These are phyloP conservation scores for Volvox africanus DNA, from an alignment of 139 green algal species.

Conservation along the genomic window DNA sequence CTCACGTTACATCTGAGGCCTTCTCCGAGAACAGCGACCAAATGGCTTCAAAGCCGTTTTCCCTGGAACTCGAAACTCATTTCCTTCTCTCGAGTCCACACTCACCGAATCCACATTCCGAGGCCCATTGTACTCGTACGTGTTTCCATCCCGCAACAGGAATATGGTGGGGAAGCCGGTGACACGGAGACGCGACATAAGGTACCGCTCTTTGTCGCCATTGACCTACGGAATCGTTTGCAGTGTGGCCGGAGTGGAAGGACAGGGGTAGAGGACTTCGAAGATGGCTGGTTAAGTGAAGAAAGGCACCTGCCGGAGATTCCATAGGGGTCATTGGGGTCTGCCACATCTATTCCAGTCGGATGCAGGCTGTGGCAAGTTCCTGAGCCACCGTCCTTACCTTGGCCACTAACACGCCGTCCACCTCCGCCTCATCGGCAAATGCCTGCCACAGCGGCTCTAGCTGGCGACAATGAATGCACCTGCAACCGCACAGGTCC, in stretches of 20 bases:
- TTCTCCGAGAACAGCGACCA: no score
- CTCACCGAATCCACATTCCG: conserved; percentile 21
- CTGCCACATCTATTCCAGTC: no score
- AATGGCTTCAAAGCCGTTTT: no score
- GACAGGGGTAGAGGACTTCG: no score
- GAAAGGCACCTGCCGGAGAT: no score
- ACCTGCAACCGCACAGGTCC: conserved; percentile 38
- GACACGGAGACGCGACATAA: conserved; percentile 56
- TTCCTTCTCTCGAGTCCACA: background rate
- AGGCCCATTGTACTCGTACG: conserved; percentile 54
- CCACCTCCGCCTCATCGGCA: conserved; percentile 46
- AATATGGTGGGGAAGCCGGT: conserved; percentile 57
- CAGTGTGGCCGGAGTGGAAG: no score
- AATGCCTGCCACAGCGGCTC: conserved; percentile 54
- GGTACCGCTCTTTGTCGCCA: conserved; percentile 47
- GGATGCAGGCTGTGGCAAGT: no score
- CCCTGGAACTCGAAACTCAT: no score
- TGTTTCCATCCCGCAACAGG: conserved; percentile 49
- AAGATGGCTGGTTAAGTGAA: no score
- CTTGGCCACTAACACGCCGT: conserved; percentile 55
- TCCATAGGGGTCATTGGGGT: no score
- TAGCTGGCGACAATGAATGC: conserved; percentile 58
- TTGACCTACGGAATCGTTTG: conserved; percentile 42
- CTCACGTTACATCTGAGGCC: no score
- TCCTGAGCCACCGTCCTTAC: conserved; percentile 10